phyloP scores from a whole-genome alignment of 768 basidiomycete species.

The Rossbeevera mucosa region DNA sequence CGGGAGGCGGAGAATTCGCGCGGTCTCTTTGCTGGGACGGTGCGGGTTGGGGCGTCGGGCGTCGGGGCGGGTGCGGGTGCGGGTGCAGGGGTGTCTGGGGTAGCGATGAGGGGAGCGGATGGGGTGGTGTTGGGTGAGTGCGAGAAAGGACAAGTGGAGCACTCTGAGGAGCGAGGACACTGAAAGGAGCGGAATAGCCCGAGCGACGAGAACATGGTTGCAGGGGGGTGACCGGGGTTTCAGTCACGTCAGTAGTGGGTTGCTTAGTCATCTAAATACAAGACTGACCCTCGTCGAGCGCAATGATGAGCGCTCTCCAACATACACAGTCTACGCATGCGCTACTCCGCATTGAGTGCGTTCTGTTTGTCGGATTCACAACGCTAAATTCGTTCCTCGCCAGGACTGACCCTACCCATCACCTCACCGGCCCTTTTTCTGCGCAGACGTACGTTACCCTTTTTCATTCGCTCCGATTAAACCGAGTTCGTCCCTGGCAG shows the following conservation, averaged over 20 bases:
- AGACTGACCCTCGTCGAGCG: too few relatives aligned
- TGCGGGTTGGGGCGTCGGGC: neutral
- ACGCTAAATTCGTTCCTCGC: neutral
- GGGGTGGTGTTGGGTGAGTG: conserved; percentile 42
- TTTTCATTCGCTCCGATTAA: too few relatives aligned
- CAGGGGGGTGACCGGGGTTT: too few relatives aligned
- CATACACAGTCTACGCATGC: neutral
- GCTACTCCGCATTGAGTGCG: neutral
- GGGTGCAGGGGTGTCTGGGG: conserved; percentile 15
- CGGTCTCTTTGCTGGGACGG: conserved; percentile 53
- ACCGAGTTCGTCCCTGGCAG: neutral
- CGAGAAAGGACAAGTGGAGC: conserved; percentile 64
- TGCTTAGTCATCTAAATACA: too few relatives aligned
- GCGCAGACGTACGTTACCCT: neutral
- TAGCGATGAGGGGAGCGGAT: conserved; percentile 16
- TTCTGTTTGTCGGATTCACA: neutral
- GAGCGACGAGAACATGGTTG: conserved; percentile 62
- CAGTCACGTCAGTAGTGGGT: too few relatives aligned
- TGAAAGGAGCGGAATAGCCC: conserved; percentile 52
- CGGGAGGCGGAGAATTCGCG: conserved; percentile 17
- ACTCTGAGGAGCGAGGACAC: conserved; percentile 54
- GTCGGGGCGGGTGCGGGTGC: conserved; percentile 6
- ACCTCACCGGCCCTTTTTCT: neutral
- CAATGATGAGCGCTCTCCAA: neutral
- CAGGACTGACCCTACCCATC: neutral